A percentile compares a stretch with the other conserved stretches of the same genome.
Evolutionary conservation across 1,284 basidiomycete species (phyloP).

Genomic region (Omphalotus olearius): DNA sequence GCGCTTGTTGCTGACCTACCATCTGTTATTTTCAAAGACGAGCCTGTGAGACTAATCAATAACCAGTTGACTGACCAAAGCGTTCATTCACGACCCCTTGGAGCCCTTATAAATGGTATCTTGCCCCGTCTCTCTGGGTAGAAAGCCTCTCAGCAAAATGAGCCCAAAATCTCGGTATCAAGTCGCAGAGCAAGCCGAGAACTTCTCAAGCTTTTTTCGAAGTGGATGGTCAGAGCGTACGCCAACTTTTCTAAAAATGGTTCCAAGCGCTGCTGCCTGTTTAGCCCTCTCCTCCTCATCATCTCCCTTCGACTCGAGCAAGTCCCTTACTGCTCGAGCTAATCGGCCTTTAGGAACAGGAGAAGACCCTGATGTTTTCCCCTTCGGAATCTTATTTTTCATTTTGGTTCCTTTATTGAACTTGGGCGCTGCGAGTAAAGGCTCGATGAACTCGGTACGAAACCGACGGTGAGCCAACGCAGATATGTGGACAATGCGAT

Average conservation of each 20-base stretch:
- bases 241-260: constrained; percentile 47
- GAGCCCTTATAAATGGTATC: too few relatives aligned
- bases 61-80: too few relatives aligned
- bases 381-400: constrained; percentile 37
- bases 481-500: constrained; percentile 59
- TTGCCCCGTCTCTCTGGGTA: too few relatives aligned
- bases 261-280: constrained; percentile 47
- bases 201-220: constrained; percentile 62
- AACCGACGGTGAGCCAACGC: constrained; percentile 66
- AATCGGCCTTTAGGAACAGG: constrained; percentile 59
- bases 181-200: neutral
- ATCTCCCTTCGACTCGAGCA: constrained; percentile 50
- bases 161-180: too few relatives aligned
- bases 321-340: constrained; percentile 58
- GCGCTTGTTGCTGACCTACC: too few relatives aligned
- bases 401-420: constrained; percentile 43
- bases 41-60: too few relatives aligned
- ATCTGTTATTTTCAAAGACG: too few relatives aligned
- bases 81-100: too few relatives aligned
- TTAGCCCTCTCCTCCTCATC: constrained; percentile 41
- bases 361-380: constrained; percentile 25
- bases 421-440: constrained; percentile 62
- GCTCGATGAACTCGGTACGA: constrained; percentile 65
- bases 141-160: too few relatives aligned
- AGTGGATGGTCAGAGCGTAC: constrained; percentile 59